Base-by-base conservation (phyloP, 2,329 filamentous ascomycete genomes). In the Daldinia sp. region DNA sequence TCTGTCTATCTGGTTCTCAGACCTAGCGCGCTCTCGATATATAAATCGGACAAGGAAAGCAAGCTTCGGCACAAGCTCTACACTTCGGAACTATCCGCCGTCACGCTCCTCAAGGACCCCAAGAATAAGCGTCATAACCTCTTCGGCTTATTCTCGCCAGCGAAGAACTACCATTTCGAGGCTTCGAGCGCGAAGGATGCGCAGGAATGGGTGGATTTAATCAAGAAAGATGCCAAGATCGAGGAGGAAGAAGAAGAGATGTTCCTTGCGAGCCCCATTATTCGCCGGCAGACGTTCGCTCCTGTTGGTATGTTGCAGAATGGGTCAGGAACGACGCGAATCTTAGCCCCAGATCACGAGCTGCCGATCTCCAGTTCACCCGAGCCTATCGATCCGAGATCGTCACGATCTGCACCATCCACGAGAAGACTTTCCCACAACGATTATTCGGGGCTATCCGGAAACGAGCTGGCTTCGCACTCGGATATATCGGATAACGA, bases 61-160 rank as follows among this genome's bases (percentile, higher is more conserved):
- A 94, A 94, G 76, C 85, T 99, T 41, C 90, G 92, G 53, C 90
- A 96, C 73, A 94, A 96, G 74, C 88, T 99, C 72, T 89, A 89
- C 73, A 85, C 98, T 35, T 90, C 92, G 41, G 95, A 99, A 63
- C 86, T 98, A 61, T 97, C 94, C 2, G 94, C 95, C 6, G 92
- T 97, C 43, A 92, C 94, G 1, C 87, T 92, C 61, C 88, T 98
- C 67, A 94, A 92, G 72, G 93, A 96, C 71, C 90, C 92, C 7
- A 97, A 96, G 77, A 89, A 93, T 64, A 94, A 91, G 75, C 90
- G 91, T 61, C 86, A 92, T 53, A 88, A 97, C 75, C 87, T 97
- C 63, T 98, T 99, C 75, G 95, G 92, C 17, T 85, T 98, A 45
- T 99, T 97, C 78, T 94, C 93, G 0, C 91, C 94, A 0, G 90